Percentiles rank a stretch among this genome's conserved stretches.
Evolutionary conservation across 2,329 filamentous ascomycete species (phyloP).

Genomic region (Ceratocystis cubensis): DNA sequence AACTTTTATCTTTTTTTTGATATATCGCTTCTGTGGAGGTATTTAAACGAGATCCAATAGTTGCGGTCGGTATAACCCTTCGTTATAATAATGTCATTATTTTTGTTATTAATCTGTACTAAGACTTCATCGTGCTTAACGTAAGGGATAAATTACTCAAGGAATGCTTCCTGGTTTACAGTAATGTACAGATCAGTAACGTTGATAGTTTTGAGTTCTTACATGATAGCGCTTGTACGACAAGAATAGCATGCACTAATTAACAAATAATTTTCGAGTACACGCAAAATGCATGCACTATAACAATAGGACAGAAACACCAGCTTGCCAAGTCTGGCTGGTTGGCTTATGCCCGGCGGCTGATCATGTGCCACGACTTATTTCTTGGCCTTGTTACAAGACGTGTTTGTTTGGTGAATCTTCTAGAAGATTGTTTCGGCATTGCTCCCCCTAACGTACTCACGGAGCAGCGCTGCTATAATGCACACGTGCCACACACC

Average conservation of each 20-base stretch:
- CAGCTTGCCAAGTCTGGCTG: no score
- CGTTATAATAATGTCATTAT: no score
- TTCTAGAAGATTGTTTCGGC: constrained; percentile 5
- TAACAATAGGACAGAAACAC: no score
- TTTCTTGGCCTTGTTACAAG: not conserved
- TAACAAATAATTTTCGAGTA: not conserved
- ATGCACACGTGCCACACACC: not conserved
- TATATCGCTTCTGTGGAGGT: not conserved
- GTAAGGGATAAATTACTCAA: not conserved
- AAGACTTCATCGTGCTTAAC: not conserved
- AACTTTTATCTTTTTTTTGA: not conserved
- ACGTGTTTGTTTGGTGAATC: not conserved
- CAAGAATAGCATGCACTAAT: not conserved
- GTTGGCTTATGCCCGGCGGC: not conserved
- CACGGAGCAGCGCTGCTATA: not conserved
- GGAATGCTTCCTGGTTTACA: not conserved
- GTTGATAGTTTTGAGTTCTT: not conserved
- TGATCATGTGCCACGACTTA: not conserved
- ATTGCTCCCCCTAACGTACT: not conserved
- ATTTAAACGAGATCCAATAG: not conserved
- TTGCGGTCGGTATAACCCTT: not conserved
- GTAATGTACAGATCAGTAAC: not conserved
- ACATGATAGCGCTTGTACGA: constrained; percentile 6
- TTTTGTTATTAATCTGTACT: no score
- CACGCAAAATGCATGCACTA: no score